Conservation (phyloP, 345 rosid species). For the Boechera retrofracta region DNA sequence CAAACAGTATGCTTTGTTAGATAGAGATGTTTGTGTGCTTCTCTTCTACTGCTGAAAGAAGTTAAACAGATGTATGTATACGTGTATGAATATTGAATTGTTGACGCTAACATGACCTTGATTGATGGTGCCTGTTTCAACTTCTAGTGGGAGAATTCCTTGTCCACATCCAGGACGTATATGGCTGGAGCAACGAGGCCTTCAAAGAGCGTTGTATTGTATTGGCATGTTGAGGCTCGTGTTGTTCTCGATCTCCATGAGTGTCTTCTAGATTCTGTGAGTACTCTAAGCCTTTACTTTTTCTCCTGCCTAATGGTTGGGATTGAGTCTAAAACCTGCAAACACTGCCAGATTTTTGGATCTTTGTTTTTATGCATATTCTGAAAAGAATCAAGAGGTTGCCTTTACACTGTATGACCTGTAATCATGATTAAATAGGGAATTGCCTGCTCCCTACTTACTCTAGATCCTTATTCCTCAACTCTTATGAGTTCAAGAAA, state of each 20-base stretch:
- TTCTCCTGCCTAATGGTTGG: not conserved
- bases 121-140: slow-evolving; percentile 19
- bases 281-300: slow-evolving; percentile 28
- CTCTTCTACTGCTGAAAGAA: too few relatives aligned
- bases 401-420: not conserved
- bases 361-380: not conserved
- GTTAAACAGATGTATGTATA: not conserved
- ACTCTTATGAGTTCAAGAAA: not conserved
- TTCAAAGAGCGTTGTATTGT: slow-evolving; percentile 73
- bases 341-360: not conserved
- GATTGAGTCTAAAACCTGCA: not conserved
- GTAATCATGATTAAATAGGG: not conserved
- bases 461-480: not conserved
- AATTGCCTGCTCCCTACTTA: not conserved
- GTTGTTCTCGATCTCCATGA: slow-evolving; percentile 95
- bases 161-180: slow-evolving; percentile 95
- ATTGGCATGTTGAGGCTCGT: slow-evolving; percentile 99
- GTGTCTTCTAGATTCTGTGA: slow-evolving; percentile 60
- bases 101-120: slow-evolving; percentile 17
- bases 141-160: slow-evolving; percentile 76
- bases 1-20: not conserved
- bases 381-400: not conserved
- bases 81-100: slow-evolving; percentile 1
- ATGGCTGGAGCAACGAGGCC: slow-evolving; percentile 97
- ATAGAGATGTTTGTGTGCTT: not conserved